Percentiles rank a stretch among this genome's conserved stretches.
Conservation (phyloP, 352 stramenopile genomes). For the Phytophthora pseudosyringae region DNA sequence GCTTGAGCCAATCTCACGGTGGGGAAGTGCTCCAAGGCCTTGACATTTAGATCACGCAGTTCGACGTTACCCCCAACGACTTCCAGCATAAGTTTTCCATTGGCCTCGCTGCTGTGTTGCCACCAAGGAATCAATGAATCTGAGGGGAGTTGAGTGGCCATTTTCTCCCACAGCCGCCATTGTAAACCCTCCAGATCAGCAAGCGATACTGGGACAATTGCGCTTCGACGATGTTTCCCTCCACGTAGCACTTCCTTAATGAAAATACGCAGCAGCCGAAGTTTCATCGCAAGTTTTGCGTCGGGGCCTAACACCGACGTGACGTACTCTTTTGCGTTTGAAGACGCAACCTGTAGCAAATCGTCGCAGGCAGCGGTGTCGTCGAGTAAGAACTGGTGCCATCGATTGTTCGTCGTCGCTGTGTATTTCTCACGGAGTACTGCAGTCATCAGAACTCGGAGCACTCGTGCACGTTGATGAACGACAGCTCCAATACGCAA, state of each 20-base stretch:
- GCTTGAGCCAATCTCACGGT: constrained; percentile 65
- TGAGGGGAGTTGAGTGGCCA: neutral
- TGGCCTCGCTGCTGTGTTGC: constrained; percentile 26
- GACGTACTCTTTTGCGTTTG: constrained; percentile 15
- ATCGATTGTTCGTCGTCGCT: constrained; percentile 6
- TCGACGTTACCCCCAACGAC: constrained; percentile 76
- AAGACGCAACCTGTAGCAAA: constrained; percentile 41
- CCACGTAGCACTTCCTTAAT: constrained; percentile 23
- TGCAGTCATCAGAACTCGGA: constrained; percentile 34
- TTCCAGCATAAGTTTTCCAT: constrained; percentile 39
- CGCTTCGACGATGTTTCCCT: neutral
- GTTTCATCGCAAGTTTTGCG: constrained; percentile 42
- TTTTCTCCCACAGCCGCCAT: constrained; percentile 40
- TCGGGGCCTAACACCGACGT: constrained; percentile 33
- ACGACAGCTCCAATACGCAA: constrained; percentile 9
- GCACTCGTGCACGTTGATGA: constrained; percentile 27
- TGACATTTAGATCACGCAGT: constrained; percentile 58
- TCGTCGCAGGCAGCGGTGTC: constrained; percentile 21
- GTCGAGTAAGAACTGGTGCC: constrained; percentile 25
- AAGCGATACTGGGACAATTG: constrained; percentile 11
- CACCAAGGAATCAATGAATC: constrained; percentile 24
- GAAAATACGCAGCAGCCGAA: constrained; percentile 37
- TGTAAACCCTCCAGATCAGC: constrained; percentile 43
- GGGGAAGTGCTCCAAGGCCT: constrained; percentile 80
- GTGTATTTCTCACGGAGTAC: constrained; percentile 26